phyloP scores from a whole-genome alignment of 495 filamentous ascomycete genomes.

The Daldinia bambusicola region DNA sequence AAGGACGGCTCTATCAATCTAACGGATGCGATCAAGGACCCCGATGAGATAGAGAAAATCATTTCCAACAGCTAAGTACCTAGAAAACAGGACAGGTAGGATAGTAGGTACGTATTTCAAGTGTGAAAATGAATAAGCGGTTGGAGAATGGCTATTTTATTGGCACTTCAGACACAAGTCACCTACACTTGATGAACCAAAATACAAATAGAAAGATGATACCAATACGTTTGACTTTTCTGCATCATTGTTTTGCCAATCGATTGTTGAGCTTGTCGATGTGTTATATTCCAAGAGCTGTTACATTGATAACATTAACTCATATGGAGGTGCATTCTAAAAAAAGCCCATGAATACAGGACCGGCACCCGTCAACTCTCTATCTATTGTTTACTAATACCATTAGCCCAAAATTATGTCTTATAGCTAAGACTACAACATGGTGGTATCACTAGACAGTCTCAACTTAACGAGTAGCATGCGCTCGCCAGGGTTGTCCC shows the following conservation, averaged over 20 bases:
- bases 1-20: conserved; percentile 81
- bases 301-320: too few species aligned
- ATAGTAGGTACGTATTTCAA: background rate
- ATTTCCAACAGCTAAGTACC: conserved; percentile 50
- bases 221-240: background rate
- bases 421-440: background rate
- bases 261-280: background rate
- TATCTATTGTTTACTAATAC: too few species aligned
- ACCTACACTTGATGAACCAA: background rate
- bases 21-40: conserved; percentile 77
- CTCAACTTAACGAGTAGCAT: too few species aligned
- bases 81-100: background rate
- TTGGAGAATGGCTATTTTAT: background rate
- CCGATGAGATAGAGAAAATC: conserved; percentile 74
- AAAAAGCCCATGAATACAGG: background rate
- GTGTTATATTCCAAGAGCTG: too few species aligned
- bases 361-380: background rate
- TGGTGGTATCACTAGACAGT: background rate
- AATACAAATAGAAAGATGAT: conserved; percentile 1
- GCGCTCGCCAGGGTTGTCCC: conserved; percentile 12
- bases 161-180: background rate
- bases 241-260: background rate
- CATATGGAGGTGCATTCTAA: too few species aligned
- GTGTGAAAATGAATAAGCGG: background rate
- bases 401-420: too few species aligned